phyloP scores from a whole-genome alignment of 495 filamentous ascomycete genomes.

The Staphylotrichum tortipilum region DNA sequence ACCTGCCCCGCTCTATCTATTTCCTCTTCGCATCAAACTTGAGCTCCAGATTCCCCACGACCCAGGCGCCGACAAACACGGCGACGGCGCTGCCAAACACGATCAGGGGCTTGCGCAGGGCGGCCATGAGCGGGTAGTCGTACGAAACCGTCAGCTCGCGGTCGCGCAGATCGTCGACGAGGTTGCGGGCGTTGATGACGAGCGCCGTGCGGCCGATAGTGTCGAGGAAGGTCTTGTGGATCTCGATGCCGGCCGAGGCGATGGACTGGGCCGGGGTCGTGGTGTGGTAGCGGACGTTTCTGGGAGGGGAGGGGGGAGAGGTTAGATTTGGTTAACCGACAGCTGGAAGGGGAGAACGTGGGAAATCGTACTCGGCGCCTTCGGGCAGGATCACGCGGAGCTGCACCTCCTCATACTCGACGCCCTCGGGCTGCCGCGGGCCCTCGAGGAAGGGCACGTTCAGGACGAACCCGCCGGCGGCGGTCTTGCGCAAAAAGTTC shows the following conservation, averaged over 20 bases:
- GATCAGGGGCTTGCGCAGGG: conserved; percentile 76
- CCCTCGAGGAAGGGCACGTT: conserved; percentile 96
- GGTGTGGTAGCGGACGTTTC: conserved; percentile 61
- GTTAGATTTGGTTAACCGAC: too few relatives aligned
- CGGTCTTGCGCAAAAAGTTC: conserved; percentile 59
- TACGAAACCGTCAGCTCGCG: conserved; percentile 81
- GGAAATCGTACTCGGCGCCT: conserved; percentile 68
- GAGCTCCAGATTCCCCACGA: conserved; percentile 64
- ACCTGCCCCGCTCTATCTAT: conserved; percentile 12
- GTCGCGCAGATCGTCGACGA: conserved; percentile 81
- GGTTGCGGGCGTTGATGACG: conserved; percentile 68
- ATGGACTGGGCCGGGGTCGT: conserved; percentile 51
- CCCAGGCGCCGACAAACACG: conserved; percentile 70
- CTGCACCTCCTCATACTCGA: conserved; percentile 74
- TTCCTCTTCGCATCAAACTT: conserved; percentile 32
- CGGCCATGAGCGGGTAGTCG: conserved; percentile 66
- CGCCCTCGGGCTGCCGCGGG: conserved; percentile 70
- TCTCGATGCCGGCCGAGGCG: conserved; percentile 42
- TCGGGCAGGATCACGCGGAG: conserved; percentile 82
- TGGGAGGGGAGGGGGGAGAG: conserved; percentile 18
- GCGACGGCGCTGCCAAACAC: conserved; percentile 64
- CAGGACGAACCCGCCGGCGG: conserved; percentile 63
- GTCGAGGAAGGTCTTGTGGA: conserved; percentile 78
- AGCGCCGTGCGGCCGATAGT: conserved; percentile 81
- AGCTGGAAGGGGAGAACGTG: neutral